A percentile compares a stretch with the other conserved stretches of the same genome.
Evolutionary conservation across 495 filamentous ascomycete species (phyloP).

Genomic region (Entonaema liquescens): DNA sequence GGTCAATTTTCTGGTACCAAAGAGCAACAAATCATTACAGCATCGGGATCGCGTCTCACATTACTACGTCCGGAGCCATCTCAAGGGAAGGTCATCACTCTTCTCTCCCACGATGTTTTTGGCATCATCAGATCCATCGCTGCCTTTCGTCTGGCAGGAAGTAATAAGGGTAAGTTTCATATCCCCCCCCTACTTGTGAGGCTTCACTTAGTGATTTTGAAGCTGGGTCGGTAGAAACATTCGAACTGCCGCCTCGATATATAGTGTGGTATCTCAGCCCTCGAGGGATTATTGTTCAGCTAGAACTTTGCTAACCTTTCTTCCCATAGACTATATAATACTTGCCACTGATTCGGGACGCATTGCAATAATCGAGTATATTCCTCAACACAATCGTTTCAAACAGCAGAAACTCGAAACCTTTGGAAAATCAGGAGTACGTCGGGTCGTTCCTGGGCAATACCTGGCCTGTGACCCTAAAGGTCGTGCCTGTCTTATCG

Average conservation of each 20-base stretch:
- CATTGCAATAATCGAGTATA: slow-evolving; percentile 92
- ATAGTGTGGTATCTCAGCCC: slow-evolving; percentile 40
- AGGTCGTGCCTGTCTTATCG: slow-evolving; percentile 91
- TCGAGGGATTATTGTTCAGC: background rate
- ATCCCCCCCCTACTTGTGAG: slow-evolving; percentile 56
- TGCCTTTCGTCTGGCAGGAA: slow-evolving; percentile 89
- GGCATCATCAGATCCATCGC: slow-evolving; percentile 90
- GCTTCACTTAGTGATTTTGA: slow-evolving; percentile 93
- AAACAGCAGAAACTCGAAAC: slow-evolving; percentile 92
- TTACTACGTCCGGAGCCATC: slow-evolving; percentile 86
- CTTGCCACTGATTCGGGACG: slow-evolving; percentile 95
- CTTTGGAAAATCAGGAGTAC: slow-evolving; percentile 96
- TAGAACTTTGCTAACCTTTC: slow-evolving; percentile 67
- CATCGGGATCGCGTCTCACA: slow-evolving; percentile 87
- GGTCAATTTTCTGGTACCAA: slow-evolving; percentile 94
- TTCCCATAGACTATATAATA: slow-evolving; percentile 86
- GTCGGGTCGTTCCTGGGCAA: slow-evolving; percentile 92
- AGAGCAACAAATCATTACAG: slow-evolving; percentile 96
- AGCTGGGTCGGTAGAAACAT: slow-evolving; percentile 62
- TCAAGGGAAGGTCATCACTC: slow-evolving; percentile 82
- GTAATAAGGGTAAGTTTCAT: slow-evolving; percentile 85
- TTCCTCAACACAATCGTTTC: slow-evolving; percentile 86
- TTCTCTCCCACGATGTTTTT: slow-evolving; percentile 92
- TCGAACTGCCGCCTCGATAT: slow-evolving; percentile 52
- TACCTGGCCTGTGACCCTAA: slow-evolving; percentile 95